Percentiles rank a stretch among this genome's conserved stretches.
phyloP scores from a whole-genome alignment of 1,139 yeast species.

The Suhomyces panamericanus region DNA sequence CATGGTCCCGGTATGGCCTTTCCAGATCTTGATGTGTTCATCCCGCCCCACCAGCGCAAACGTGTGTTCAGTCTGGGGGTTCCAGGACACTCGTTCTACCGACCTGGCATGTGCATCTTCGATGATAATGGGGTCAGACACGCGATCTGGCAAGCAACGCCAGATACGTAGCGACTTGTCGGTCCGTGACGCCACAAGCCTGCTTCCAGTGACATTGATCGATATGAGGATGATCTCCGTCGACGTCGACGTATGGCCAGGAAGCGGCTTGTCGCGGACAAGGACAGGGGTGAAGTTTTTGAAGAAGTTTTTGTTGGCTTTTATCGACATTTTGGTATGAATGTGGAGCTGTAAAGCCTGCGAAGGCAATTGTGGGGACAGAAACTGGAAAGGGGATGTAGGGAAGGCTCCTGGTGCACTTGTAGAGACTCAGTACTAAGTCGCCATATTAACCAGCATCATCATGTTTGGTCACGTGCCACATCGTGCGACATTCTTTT shows the following conservation, averaged over 20 bases:
- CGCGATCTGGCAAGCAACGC: constrained; percentile 32
- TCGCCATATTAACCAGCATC: too few species aligned
- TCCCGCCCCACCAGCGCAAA: constrained; percentile 65
- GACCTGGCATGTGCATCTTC: constrained; percentile 48
- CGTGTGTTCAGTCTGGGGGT: constrained; percentile 51
- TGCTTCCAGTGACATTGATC: constrained; percentile 43
- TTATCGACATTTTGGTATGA: constrained; percentile 3
- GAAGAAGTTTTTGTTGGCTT: constrained; percentile 19
- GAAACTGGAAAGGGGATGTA: not conserved
- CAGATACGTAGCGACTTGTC: constrained; percentile 49
- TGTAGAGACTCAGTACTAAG: too few species aligned
- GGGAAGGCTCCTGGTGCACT: not conserved
- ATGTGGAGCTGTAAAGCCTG: not conserved
- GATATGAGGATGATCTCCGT: constrained; percentile 36
- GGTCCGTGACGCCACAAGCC: constrained; percentile 47
- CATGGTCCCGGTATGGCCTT: constrained; percentile 37
- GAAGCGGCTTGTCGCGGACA: constrained; percentile 30
- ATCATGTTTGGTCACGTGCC: too few species aligned
- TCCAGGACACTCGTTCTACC: constrained; percentile 59
- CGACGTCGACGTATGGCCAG: constrained; percentile 24
- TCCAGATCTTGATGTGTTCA: constrained; percentile 58
- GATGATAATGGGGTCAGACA: constrained; percentile 38
- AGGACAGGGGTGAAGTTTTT: constrained; percentile 23
- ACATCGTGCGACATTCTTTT: too few species aligned
- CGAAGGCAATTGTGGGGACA: not conserved